Evolutionary conservation across 1,284 basidiomycete genomes (phyloP).

Genomic region (Mycosarcoma mackinlayi): DNA sequence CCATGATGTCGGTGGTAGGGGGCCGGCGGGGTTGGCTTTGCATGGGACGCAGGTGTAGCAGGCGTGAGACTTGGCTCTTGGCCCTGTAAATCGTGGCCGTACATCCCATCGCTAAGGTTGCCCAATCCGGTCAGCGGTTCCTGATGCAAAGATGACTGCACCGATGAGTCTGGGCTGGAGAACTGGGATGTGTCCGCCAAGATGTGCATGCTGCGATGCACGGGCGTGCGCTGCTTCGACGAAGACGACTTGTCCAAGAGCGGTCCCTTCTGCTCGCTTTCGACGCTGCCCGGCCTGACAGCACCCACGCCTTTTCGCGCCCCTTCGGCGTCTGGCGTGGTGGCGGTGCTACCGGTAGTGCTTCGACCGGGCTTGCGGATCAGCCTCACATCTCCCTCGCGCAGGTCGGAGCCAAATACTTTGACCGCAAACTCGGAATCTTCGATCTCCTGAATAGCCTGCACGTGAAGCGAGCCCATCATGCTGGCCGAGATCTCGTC

Average conservation of each 20-base stretch:
- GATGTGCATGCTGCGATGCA: conserved; percentile 5
- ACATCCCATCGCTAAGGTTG: neutral
- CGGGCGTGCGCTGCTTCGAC: neutral
- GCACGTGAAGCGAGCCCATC: conserved; percentile 36
- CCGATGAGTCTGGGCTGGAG: conserved; percentile 15
- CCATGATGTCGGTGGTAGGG: too few relatives aligned
- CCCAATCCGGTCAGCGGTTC: neutral
- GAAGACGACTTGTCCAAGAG: neutral
- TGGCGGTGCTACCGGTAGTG: conserved; percentile 3
- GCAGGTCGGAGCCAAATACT: conserved; percentile 35
- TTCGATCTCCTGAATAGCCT: conserved; percentile 31
- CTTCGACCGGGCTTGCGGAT: conserved; percentile 16
- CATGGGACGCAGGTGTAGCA: neutral
- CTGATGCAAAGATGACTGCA: conserved; percentile 6
- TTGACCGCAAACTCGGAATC: conserved; percentile 41
- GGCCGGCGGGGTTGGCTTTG: neutral
- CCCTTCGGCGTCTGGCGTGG: conserved; percentile 25
- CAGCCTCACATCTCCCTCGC: conserved; percentile 27
- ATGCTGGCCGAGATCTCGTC: conserved; percentile 43
- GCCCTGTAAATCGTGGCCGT: neutral
- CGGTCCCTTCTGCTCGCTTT: conserved; percentile 9
- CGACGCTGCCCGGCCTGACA: conserved; percentile 5
- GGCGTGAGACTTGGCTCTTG: neutral
- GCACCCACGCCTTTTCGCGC: neutral
- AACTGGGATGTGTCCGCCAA: conserved; percentile 6